Evolutionary conservation across 2,329 filamentous ascomycete genomes (phyloP).

Genomic region (Pseudogymnoascus sp.): DNA sequence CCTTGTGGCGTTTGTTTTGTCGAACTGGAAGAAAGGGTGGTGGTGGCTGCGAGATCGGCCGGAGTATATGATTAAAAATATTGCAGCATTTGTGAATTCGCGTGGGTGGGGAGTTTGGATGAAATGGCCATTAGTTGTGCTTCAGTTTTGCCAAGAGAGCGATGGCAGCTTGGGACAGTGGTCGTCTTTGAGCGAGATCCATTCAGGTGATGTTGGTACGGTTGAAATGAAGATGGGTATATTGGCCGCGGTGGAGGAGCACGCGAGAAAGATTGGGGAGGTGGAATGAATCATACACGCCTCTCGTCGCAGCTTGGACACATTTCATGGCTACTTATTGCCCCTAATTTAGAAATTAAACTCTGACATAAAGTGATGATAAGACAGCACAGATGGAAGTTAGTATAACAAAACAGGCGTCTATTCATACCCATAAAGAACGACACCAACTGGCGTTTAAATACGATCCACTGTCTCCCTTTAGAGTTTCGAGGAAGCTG

Average conservation of each 20-base stretch:
- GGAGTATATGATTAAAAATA: constrained; percentile 17
- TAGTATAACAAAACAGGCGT: neutral
- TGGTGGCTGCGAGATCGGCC: constrained; percentile 19
- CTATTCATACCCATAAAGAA: neutral
- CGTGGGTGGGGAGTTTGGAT: constrained; percentile 13
- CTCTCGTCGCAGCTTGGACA: neutral
- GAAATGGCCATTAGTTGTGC: constrained; percentile 13
- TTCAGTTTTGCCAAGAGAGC: neutral
- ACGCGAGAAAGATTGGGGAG: neutral
- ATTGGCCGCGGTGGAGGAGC: neutral
- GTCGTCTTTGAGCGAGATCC: neutral
- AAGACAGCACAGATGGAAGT: neutral
- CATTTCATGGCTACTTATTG: neutral
- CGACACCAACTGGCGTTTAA: neutral
- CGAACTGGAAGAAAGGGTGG: constrained; percentile 12
- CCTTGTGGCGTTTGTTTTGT: constrained; percentile 11
- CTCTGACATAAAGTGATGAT: neutral
- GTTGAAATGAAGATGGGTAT: neutral
- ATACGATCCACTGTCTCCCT: neutral
- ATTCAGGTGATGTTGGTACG: neutral
- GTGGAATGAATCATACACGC: neutral
- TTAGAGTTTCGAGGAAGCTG: no score
- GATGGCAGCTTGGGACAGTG: neutral
- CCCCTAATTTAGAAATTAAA: neutral
- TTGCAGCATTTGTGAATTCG: constrained; percentile 9